Percentiles rank a stretch among this genome's conserved stretches.
These are phyloP conservation scores for Eutrema salsugineum DNA, from an alignment of 441 rosid species.

Conservation along the genomic window DNA sequence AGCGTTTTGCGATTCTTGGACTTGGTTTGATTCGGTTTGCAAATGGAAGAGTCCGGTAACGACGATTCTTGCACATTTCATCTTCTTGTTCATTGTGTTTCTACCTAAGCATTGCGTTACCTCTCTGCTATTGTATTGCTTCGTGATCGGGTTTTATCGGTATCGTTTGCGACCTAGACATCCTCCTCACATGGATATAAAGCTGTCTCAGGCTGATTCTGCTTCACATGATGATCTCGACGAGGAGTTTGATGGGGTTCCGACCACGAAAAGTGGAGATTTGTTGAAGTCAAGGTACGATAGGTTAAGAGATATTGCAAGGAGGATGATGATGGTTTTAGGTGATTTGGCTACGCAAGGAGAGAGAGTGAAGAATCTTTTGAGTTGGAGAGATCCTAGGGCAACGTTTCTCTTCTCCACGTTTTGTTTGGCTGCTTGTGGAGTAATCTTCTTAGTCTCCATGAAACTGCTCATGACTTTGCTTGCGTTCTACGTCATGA, in stretches of 20 bases:
- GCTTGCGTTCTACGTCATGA: slow-evolving; percentile 38
- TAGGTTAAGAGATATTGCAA: slow-evolving; percentile 48
- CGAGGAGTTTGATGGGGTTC: slow-evolving; percentile 42
- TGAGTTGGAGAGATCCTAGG: slow-evolving; percentile 47
- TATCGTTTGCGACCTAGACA: slow-evolving; percentile 42
- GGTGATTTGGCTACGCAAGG: slow-evolving; percentile 42
- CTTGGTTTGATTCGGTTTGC: slow-evolving; percentile 41
- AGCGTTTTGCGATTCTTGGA: slow-evolving; percentile 26
- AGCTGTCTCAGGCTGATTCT: slow-evolving; percentile 30
- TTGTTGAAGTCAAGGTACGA: slow-evolving; percentile 44
- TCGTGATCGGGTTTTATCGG: slow-evolving; percentile 32
- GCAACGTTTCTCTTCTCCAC: slow-evolving; percentile 33
- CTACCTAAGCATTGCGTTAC: slow-evolving; percentile 23
- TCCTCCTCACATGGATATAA: slow-evolving; percentile 43
- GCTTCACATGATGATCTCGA: slow-evolving; percentile 31
- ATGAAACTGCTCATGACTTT: slow-evolving; percentile 35
- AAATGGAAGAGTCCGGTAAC: slow-evolving; percentile 50
- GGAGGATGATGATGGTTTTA: slow-evolving; percentile 33
- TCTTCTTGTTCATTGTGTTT: slow-evolving; percentile 28
- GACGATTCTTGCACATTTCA: slow-evolving; percentile 36
- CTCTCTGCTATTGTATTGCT: slow-evolving; percentile 25
- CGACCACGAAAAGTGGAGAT: slow-evolving; percentile 31
- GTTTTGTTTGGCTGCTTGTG: slow-evolving; percentile 30
- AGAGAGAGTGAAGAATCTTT: slow-evolving; percentile 35
- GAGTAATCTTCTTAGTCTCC: slow-evolving; percentile 15